Evolutionary conservation across 352 stramenopile genomes (phyloP).

Genomic region (Aphanomyces stellatus): DNA sequence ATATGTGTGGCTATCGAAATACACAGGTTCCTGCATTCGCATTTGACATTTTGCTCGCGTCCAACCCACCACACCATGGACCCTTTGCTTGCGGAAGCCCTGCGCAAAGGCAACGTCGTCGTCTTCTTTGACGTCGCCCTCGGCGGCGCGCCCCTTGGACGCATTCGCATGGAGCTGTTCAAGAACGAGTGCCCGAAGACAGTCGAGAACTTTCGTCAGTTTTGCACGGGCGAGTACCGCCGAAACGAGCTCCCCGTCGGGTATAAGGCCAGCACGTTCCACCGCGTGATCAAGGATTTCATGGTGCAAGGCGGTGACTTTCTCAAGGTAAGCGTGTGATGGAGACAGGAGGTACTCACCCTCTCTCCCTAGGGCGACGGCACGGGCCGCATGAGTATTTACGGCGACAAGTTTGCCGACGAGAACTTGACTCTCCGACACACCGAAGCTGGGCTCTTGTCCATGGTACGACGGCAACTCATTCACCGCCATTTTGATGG

Average conservation of each 20-base stretch:
- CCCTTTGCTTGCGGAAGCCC: constrained; percentile 81
- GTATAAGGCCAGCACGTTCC: constrained; percentile 84
- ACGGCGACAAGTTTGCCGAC: constrained; percentile 81
- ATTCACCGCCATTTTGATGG: too few species aligned
- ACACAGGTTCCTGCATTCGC: too few species aligned
- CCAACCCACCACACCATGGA: constrained; percentile 41
- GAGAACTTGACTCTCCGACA: constrained; percentile 81
- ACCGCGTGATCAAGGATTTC: constrained; percentile 88
- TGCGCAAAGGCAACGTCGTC: constrained; percentile 89
- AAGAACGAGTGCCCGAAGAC: constrained; percentile 94
- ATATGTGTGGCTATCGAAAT: too few species aligned
- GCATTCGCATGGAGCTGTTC: constrained; percentile 94
- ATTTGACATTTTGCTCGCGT: too few species aligned
- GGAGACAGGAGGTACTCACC: too few species aligned
- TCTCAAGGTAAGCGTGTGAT: constrained; percentile 58
- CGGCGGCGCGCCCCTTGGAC: constrained; percentile 73
- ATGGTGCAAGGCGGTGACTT: constrained; percentile 87
- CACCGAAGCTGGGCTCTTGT: constrained; percentile 64
- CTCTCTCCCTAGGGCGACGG: constrained; percentile 69
- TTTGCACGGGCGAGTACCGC: constrained; percentile 94
- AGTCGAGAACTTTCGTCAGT: constrained; percentile 96
- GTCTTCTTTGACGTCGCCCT: constrained; percentile 95
- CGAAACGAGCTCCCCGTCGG: constrained; percentile 78
- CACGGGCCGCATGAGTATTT: constrained; percentile 78
- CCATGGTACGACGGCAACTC: constrained; percentile 82